These are phyloP conservation scores for Candida boleticola DNA, from an alignment of 805 yeast genomes.

Conservation along the genomic window DNA sequence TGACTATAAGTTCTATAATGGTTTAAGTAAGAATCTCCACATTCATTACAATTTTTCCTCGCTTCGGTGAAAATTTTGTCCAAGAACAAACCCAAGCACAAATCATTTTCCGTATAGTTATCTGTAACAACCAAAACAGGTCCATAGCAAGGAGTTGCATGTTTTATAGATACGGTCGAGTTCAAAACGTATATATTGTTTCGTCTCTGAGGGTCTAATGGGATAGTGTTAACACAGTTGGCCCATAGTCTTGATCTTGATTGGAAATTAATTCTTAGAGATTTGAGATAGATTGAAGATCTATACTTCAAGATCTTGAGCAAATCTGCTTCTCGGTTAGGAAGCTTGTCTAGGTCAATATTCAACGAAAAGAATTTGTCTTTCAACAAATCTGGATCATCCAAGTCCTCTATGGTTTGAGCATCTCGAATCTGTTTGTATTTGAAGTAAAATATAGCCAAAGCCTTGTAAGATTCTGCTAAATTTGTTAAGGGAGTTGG, in stretches of 20 bases:
- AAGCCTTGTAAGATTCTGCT: constrained; percentile 47
- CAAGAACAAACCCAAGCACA: constrained; percentile 83
- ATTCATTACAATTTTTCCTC: constrained; percentile 68
- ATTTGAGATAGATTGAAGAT: constrained; percentile 33
- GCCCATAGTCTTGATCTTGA: constrained; percentile 48
- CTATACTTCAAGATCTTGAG: constrained; percentile 35
- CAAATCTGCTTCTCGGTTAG: constrained; percentile 35
- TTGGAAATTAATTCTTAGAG: constrained; percentile 51
- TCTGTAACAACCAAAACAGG: constrained; percentile 84
- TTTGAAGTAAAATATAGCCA: constrained; percentile 19
- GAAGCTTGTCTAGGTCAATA: constrained; percentile 29
- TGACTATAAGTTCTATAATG: constrained; percentile 89
- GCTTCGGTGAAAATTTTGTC: constrained; percentile 77
- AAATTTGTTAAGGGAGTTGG: constrained; percentile 64
- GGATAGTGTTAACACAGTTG: constrained; percentile 33
- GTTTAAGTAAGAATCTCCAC: constrained; percentile 65
- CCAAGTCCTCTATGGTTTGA: constrained; percentile 18
- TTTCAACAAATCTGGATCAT: constrained; percentile 23
- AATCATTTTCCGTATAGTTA: constrained; percentile 87
- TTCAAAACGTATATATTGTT: constrained; percentile 77
- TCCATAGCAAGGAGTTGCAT: constrained; percentile 90
- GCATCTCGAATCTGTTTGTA: constrained; percentile 19
- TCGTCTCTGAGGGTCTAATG: constrained; percentile 51
- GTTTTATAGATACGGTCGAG: constrained; percentile 77
- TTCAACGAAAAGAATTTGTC: constrained; percentile 23